Evolutionary conservation across 148 eudicot species (phyloP).

Genomic region (Rhododendron simsii): DNA sequence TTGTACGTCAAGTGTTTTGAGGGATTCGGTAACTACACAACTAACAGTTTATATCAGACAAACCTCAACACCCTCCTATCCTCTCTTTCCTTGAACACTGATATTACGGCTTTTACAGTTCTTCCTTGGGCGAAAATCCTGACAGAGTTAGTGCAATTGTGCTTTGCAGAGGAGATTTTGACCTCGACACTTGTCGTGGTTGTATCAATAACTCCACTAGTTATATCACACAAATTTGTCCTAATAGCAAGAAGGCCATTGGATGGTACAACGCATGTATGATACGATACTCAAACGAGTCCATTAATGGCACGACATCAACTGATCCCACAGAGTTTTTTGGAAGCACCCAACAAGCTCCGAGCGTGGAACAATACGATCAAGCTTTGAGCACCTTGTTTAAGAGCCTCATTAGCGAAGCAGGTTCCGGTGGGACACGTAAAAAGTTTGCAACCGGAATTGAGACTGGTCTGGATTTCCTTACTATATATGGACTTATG

Average conservation of each 20-base stretch:
- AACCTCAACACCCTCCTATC: conserved; percentile 35
- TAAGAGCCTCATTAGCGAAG: conserved; percentile 4
- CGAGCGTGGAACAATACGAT: background rate
- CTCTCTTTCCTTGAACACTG: conserved; percentile 29
- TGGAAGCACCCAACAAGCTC: background rate
- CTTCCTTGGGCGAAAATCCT: conserved; percentile 4
- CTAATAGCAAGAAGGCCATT: conserved; percentile 1
- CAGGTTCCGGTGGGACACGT: conserved; percentile 13
- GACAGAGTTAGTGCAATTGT: background rate
- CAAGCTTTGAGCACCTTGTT: conserved; percentile 9
- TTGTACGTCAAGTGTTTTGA: background rate
- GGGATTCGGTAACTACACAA: conserved; percentile 11
- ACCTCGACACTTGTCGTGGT: background rate
- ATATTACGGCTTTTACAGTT: conserved; percentile 32
- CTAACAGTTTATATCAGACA: conserved; percentile 20
- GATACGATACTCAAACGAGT: conserved; percentile 18
- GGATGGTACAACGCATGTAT: conserved; percentile 24
- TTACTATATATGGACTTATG: conserved; percentile 12
- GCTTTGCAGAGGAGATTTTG: background rate
- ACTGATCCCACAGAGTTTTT: accelerated
- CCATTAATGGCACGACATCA: background rate
- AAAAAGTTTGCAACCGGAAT: conserved; percentile 23
- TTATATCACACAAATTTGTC: background rate
- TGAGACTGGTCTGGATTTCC: background rate
- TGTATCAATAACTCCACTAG: background rate